Evolutionary conservation across 495 filamentous ascomycete genomes (phyloP), one percentile per base, ranked within the genome.

Genomic region (Hypomontagnella submonticulosa): DNA sequence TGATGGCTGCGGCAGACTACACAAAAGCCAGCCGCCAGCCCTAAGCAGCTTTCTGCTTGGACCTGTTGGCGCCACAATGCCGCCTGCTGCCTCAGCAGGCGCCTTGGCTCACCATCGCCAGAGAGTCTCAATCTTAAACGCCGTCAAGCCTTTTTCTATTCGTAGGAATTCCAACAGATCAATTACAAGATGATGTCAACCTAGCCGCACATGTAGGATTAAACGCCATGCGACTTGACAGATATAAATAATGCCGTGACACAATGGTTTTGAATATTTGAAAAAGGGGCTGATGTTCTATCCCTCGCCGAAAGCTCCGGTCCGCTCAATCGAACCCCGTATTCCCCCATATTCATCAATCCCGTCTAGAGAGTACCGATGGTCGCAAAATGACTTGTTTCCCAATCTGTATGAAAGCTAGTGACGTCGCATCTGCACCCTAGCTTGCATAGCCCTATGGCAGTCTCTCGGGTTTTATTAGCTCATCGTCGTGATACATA

Each of bases 51-150:
- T 58, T 58, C 34, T 57, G 47, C 52, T 62, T 67, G 53, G 58
- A 49, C 18, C 23, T 36, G 42, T 67, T 67, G 53, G 64, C 64
- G 64, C 64, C 58, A 44, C 37, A 33, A 18, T 52, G 43, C 36
- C 53, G 59, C 61, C 38, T 50, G 4, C n/a, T 46, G 34, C 58
- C 59, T 63, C 65, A 54, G 54, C 54, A 68, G 33, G 47, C 65
- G 65, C 65, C 65, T 10, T 32, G 33, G 27, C 41, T 36, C 27
- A 36, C 64, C 57, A 62, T 61, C 36, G 15, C 23, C 6, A 27
- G 6, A 27, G 19, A 51, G 34, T 50, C 7, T 46, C 46, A 7
- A 57, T 41, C 18, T 49, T 48, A 50, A 43, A 67, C 58, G 36
- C 52, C 60, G 44, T 63, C 41, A 10, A 18, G 18, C 13, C 23